Evolutionary conservation across 2,329 filamentous ascomycete species (phyloP).

Genomic region (Botrytis elliptica): DNA sequence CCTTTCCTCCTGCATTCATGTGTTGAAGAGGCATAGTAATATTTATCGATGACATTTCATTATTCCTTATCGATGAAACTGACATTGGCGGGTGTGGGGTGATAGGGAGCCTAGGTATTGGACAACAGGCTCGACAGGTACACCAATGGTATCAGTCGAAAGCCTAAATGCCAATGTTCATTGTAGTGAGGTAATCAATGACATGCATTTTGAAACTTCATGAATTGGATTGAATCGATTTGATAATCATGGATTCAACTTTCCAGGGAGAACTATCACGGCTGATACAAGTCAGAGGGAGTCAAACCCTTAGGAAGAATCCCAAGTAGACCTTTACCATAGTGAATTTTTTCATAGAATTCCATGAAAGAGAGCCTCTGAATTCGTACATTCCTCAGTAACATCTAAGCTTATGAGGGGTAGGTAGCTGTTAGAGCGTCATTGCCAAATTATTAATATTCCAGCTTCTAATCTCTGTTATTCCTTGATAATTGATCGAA

Average conservation of each 20-base stretch:
- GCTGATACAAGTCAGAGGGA: background rate
- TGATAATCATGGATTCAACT: background rate
- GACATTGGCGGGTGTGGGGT: background rate
- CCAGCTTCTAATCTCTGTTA: background rate
- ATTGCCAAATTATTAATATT: background rate
- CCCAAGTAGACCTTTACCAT: background rate
- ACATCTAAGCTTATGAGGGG: background rate
- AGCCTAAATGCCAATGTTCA: background rate
- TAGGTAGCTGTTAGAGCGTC: background rate
- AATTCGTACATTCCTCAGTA: slow-evolving; percentile 2
- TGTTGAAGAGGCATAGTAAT: background rate
- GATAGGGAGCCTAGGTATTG: background rate
- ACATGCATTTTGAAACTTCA: background rate
- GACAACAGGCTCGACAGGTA: background rate
- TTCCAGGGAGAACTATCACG: background rate
- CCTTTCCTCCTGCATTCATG: background rate
- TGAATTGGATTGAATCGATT: background rate
- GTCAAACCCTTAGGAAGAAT: background rate
- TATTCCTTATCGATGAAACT: background rate
- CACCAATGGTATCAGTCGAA: background rate
- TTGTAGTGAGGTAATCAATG: background rate
- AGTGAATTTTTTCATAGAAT: background rate
- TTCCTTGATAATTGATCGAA: background rate
- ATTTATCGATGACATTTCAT: background rate
- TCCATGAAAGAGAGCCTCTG: background rate